These are phyloP conservation scores for Acmispon strigosus DNA, from an alignment of 306 rosid genomes.

Conservation along the genomic window DNA sequence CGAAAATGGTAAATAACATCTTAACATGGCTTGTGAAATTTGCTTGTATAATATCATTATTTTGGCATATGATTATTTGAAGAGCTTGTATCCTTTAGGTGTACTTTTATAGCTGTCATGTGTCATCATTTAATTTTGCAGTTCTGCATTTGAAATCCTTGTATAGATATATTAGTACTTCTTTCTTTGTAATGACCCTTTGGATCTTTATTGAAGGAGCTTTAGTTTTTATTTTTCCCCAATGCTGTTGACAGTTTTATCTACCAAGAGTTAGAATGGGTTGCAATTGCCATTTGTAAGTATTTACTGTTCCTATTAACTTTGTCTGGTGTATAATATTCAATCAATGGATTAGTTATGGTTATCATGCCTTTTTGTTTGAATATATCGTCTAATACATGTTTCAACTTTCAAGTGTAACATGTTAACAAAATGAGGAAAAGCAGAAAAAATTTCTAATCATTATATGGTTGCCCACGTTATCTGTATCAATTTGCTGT, in stretches of 20 bases:
- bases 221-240: not conserved
- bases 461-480: not conserved
- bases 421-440: no score
- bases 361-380: no score
- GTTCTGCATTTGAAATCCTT: conserved; percentile 3
- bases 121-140: not conserved
- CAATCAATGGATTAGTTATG: not conserved
- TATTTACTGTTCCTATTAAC: not conserved
- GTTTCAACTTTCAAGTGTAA: no score
- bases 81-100: not conserved
- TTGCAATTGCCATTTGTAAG: not conserved
- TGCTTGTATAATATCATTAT: not conserved
- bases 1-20: conserved; percentile 9
- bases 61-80: not conserved
- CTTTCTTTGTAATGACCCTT: not conserved
- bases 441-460: not conserved
- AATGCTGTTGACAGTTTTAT: not conserved
- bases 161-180: conserved; percentile 15
- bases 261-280: not conserved
- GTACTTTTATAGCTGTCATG: not conserved
- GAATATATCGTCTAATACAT: no score
- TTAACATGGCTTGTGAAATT: not conserved
- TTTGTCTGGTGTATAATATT: not conserved
- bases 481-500: not conserved
- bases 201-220: not conserved